A percentile compares a stretch with the other conserved stretches of the same genome.
Evolutionary conservation across 345 rosid species (phyloP).

Genomic region (Rhodamnia argentea): DNA sequence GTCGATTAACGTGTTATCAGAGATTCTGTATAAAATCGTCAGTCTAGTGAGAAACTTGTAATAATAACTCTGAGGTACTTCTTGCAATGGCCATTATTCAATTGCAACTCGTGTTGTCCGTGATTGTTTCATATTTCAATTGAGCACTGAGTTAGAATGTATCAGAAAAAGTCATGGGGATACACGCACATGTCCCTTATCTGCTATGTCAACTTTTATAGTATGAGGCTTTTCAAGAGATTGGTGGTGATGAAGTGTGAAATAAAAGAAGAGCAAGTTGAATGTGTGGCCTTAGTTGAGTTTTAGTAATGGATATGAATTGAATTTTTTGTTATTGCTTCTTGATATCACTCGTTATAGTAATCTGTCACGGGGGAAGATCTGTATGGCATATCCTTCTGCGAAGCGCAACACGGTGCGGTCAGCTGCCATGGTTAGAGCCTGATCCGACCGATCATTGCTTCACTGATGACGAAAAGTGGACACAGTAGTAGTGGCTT

Average conservation of each 20-base stretch:
- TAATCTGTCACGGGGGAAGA: slow-evolving; percentile 38
- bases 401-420: slow-evolving; percentile 70
- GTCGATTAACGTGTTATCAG: background rate
- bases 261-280: background rate
- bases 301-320: background rate
- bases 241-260: background rate
- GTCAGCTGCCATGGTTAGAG: slow-evolving; percentile 78
- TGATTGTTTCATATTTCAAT: background rate
- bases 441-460: slow-evolving; percentile 71
- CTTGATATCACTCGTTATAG: background rate
- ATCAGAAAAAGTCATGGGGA: background rate
- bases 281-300: background rate
- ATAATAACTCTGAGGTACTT: background rate
- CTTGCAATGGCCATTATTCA: background rate
- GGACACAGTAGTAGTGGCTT: slow-evolving; percentile 83
- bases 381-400: slow-evolving; percentile 85
- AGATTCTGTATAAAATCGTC: background rate
- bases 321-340: background rate
- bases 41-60: background rate
- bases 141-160: background rate
- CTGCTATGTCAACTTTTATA: background rate
- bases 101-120: background rate
- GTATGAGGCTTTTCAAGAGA: background rate
- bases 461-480: slow-evolving; percentile 66
- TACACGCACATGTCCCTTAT: background rate